Evolutionary conservation across 73 alveolate species (phyloP).

Genomic region (Uronychia binucleata): DNA sequence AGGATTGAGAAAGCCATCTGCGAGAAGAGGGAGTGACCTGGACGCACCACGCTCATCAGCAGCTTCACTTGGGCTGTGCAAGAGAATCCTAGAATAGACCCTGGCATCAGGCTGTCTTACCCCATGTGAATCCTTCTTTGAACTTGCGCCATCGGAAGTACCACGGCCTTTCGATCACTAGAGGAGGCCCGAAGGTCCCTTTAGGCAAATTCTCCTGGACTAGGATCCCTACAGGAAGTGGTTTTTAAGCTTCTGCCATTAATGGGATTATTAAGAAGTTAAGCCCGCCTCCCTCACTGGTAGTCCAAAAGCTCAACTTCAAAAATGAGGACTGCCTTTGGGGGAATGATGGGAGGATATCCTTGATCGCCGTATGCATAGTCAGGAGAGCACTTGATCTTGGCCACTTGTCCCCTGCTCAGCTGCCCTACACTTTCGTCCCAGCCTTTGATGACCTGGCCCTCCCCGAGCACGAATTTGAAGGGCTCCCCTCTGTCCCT

Average conservation of each 20-base stretch:
- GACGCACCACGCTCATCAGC: background rate
- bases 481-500: slow-evolving; percentile 93
- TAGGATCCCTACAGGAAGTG: background rate
- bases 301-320: slow-evolving; percentile 77
- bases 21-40: no score
- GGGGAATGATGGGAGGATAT: slow-evolving; percentile 94
- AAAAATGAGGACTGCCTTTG: slow-evolving; percentile 85
- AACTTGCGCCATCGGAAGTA: background rate
- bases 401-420: slow-evolving; percentile 89
- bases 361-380: slow-evolving; percentile 96
- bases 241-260: background rate
- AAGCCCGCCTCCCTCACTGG: background rate
- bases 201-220: background rate
- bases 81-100: background rate
- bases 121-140: slow-evolving; percentile 9
- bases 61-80: background rate
- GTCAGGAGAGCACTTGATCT: slow-evolving; percentile 84
- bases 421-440: slow-evolving; percentile 92
- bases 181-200: slow-evolving; percentile 10
- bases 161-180: background rate
- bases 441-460: slow-evolving; percentile 98
- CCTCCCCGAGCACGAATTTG: slow-evolving; percentile 87
- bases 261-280: background rate
- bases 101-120: background rate
- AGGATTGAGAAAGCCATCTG: no score